Base-by-base conservation (phyloP, 768 basidiomycete genomes). In the Gloeostereum incarnatum region DNA sequence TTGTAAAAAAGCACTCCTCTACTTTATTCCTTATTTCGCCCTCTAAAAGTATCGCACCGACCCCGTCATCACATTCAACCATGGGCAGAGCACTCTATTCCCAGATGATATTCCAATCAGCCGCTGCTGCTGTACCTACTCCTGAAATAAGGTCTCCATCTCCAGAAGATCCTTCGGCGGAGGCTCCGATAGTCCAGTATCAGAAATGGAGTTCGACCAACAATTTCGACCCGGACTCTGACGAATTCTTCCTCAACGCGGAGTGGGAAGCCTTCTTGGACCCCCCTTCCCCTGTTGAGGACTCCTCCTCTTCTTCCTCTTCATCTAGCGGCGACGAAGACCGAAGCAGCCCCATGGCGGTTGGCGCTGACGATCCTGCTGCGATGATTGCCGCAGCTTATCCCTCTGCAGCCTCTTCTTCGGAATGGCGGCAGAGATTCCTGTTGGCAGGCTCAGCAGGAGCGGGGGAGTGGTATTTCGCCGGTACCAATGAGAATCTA, bases 201-300 rank as follows among this genome's bases (percentile, higher is more conserved):
- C 8, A 9, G 11, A 34, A 19, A 19, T 14, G 33, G n/a, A 14
- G n/a, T 20, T n/a, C n/a, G n/a, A 34, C 13, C 13, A 68, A 69
- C 43, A 54, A 61, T 2, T 71, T 71, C 50, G 69, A 71, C 47
- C 68, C 68, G 1, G 68, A 71, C 53, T 62, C 68, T 26, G 68
- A 71, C 44, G 68, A 68, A 50, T 70, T 69, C 45, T 68, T 69
- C 37, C 58, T 58, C 39, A 51, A 47, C 27, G 60, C 60, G 37
- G 55, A 67, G 31, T 67, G 67, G 52, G 68, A 70, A 56, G 66
- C 62, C 40, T 65, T 66, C 49, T 31, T 70, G 38, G 17, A 36
- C 35, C 33, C 13, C 13, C n/a, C 13, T 14, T 20, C 21, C 16
- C 33, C 21, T 19, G 33, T 20, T 14, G 58, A 56, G 9, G 45